These are phyloP conservation scores for Podospora australis DNA, from an alignment of 495 filamentous ascomycete species.

Conservation along the genomic window DNA sequence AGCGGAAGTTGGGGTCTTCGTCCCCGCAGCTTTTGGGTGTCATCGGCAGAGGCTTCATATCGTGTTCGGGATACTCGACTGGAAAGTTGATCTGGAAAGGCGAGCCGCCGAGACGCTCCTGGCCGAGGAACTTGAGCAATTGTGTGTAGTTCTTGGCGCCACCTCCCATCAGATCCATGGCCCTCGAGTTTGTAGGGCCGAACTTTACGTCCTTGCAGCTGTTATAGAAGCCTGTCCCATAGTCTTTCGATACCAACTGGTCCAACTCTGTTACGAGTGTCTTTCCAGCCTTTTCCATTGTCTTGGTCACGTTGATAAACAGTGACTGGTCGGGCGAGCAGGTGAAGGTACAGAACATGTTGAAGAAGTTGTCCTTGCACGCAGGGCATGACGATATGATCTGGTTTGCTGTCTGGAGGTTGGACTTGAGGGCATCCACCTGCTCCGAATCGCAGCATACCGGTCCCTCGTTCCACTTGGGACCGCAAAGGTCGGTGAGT, in stretches of 20 bases:
- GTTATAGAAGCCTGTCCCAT: conserved; percentile 84
- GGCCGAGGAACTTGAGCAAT: conserved; percentile 85
- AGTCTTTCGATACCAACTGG: conserved; percentile 79
- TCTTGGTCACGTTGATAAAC: conserved; percentile 87
- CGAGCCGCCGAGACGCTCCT: conserved; percentile 80
- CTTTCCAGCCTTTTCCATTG: conserved; percentile 59
- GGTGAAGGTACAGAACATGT: conserved; percentile 94
- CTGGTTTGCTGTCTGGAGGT: conserved; percentile 77
- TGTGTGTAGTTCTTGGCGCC: conserved; percentile 83
- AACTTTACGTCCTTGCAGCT: conserved; percentile 99
- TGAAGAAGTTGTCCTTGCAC: conserved; percentile 95
- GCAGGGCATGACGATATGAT: conserved; percentile 91
- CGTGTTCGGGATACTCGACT: conserved; percentile 50
- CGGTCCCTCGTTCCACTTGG: conserved; percentile 71
- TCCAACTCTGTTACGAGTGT: conserved; percentile 78
- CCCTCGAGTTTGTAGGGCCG: conserved; percentile 81
- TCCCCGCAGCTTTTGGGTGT: conserved; percentile 80
- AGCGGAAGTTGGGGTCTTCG: conserved; percentile 74
- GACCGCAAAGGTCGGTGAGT: conserved; percentile 78
- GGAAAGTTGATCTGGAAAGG: conserved; percentile 98
- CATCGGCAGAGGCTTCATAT: conserved; percentile 61
- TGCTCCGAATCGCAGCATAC: conserved; percentile 84
- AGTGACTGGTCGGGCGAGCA: conserved; percentile 95
- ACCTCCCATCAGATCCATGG: conserved; percentile 92
- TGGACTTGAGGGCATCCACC: conserved; percentile 70